Evolutionary conservation across 2,329 filamentous ascomycete species (phyloP).

Genomic region (Fusarium pseudograminearum): DNA sequence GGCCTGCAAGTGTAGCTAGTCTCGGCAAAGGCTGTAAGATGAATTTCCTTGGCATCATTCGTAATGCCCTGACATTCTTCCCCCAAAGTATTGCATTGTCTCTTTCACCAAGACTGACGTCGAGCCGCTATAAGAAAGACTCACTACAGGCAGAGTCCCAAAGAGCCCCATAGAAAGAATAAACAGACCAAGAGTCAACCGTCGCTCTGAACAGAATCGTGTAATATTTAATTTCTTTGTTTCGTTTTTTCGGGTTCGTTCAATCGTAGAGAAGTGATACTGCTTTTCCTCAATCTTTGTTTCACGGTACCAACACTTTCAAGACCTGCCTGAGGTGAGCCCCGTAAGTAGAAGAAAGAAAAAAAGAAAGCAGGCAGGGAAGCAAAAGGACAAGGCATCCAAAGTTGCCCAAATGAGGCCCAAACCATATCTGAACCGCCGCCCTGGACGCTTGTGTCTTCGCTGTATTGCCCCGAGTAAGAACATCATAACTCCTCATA

Average conservation of each 20-base stretch:
- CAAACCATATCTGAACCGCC: conserved; percentile 27
- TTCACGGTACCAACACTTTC: conserved; percentile 41
- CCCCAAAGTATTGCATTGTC: conserved; percentile 21
- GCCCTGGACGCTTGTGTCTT: conserved; percentile 31
- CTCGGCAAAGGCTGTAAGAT: conserved; percentile 4
- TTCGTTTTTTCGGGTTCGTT: conserved; percentile 38
- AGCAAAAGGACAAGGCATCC: conserved; percentile 42
- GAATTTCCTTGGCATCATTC: conserved; percentile 22
- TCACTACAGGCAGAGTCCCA: conserved; percentile 6
- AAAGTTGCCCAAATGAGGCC: conserved; percentile 35
- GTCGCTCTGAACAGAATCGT: conserved; percentile 36
- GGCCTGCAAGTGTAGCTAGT: conserved; percentile 17
- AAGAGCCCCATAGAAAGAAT: conserved; percentile 33
- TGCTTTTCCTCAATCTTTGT: conserved; percentile 34
- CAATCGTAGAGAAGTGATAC: conserved; percentile 46
- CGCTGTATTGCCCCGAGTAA: conserved; percentile 34
- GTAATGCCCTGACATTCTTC: conserved; percentile 19
- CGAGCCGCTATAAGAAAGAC: conserved; percentile 6
- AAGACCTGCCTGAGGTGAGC: conserved; percentile 46
- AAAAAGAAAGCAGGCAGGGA: conserved; percentile 32
- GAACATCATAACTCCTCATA: conserved; percentile 43
- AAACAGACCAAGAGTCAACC: conserved; percentile 31
- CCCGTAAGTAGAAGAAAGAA: conserved; percentile 35
- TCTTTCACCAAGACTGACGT: conserved; percentile 17
- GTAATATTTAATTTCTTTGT: conserved; percentile 36